Evolutionary conservation across 106 monocot genomes (phyloP).

Genomic region (Hemerocallis citrina): DNA sequence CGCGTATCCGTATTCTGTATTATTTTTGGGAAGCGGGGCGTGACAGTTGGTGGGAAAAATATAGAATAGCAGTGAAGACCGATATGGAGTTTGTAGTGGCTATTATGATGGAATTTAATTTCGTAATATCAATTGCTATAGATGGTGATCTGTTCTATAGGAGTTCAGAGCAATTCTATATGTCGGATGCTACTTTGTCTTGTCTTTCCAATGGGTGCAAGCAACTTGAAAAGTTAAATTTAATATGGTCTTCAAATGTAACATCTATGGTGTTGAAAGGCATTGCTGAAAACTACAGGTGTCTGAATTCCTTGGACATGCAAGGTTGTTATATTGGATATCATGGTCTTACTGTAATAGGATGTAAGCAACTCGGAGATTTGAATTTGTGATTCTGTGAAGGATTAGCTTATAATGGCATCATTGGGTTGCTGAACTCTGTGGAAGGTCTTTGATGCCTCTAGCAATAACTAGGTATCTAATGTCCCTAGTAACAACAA

Average conservation of each 20-base stretch:
- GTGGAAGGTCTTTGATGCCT: slow-evolving; percentile 43
- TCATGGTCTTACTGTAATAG: slow-evolving; percentile 61
- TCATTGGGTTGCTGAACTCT: slow-evolving; percentile 42
- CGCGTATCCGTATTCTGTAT: too few relatives aligned
- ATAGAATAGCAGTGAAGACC: too few relatives aligned
- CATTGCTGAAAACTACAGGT: slow-evolving; percentile 45
- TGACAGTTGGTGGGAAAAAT: too few relatives aligned
- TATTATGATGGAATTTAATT: too few relatives aligned
- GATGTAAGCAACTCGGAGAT: slow-evolving; percentile 63
- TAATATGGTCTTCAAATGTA: slow-evolving; percentile 70
- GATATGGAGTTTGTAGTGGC: too few relatives aligned
- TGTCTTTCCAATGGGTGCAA: slow-evolving; percentile 50
- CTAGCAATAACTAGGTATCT: slow-evolving; percentile 62
- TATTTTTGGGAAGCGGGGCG: too few relatives aligned
- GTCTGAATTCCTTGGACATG: slow-evolving; percentile 53
- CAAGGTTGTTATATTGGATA: slow-evolving; percentile 90
- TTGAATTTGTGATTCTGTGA: slow-evolving; percentile 73
- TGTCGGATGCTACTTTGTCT: slow-evolving; percentile 64
- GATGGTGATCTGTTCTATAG: too few relatives aligned
- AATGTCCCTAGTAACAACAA: too few relatives aligned
- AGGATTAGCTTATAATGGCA: slow-evolving; percentile 57
- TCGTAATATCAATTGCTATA: too few relatives aligned
- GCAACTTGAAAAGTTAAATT: too few relatives aligned
- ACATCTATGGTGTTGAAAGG: slow-evolving; percentile 51
- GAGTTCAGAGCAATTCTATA: slow-evolving; percentile 13